Evolutionary conservation across 805 yeast species (phyloP).

Genomic region (Brettanomyces custersianus): DNA sequence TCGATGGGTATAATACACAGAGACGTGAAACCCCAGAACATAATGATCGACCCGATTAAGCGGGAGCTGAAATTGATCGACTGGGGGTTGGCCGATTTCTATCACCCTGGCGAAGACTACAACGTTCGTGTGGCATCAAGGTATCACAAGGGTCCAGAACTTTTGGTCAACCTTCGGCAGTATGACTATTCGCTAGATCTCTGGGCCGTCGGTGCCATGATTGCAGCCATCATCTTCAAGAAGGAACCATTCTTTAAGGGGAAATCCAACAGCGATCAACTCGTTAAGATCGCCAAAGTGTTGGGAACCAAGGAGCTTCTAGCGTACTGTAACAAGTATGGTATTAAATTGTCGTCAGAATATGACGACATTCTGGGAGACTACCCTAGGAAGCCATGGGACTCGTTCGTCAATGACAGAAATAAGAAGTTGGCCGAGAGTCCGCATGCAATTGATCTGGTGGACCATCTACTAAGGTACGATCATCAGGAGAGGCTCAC

Average conservation of each 20-base stretch:
- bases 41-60: slow-evolving; percentile 76
- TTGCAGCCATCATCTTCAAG: slow-evolving; percentile 81
- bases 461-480: slow-evolving; percentile 65
- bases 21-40: slow-evolving; percentile 90
- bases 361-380: slow-evolving; percentile 67
- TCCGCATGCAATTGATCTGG: slow-evolving; percentile 54
- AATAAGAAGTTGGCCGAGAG: slow-evolving; percentile 43
- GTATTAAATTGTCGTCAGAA: slow-evolving; percentile 61
- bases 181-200: slow-evolving; percentile 85
- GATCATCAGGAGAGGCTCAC: slow-evolving; percentile 86
- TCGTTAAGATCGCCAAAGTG: slow-evolving; percentile 82
- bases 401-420: slow-evolving; percentile 44
- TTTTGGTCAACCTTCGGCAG: slow-evolving; percentile 69
- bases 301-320: slow-evolving; percentile 75
- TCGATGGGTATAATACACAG: slow-evolving; percentile 93
- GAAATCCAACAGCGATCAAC: slow-evolving; percentile 81
- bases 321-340: slow-evolving; percentile 59
- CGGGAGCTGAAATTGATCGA: slow-evolving; percentile 68
- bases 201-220: slow-evolving; percentile 90
- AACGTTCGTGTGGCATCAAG: slow-evolving; percentile 90
- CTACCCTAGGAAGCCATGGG: slow-evolving; percentile 62
- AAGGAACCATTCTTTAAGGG: slow-evolving; percentile 93
- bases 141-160: slow-evolving; percentile 87
- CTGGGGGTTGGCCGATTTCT: slow-evolving; percentile 94
- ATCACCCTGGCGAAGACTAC: slow-evolving; percentile 82